These are phyloP conservation scores for Dacryopinax spathularia DNA, from an alignment of 768 basidiomycete genomes.

Conservation along the genomic window DNA sequence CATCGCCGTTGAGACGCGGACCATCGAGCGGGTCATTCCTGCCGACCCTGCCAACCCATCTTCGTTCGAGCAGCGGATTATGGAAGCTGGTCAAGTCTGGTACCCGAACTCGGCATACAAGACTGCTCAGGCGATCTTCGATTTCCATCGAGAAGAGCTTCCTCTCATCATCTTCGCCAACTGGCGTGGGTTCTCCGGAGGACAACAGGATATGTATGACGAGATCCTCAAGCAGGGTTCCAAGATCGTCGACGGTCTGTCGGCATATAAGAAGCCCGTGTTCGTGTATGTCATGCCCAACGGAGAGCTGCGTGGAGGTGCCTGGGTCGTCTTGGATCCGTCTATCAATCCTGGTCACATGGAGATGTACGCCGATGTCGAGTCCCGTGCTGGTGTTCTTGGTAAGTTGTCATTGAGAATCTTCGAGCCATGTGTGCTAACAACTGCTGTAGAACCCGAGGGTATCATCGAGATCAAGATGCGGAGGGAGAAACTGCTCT, in stretches of 20 bases:
- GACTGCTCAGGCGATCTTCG: conserved; percentile 97
- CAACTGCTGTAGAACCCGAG: conserved; percentile 52
- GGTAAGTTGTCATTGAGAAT: conserved; percentile 12
- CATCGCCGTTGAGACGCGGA: conserved; percentile 95
- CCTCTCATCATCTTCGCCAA: conserved; percentile 98
- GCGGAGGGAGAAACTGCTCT: conserved; percentile 82
- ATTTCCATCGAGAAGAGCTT: conserved; percentile 92
- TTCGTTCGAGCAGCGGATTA: conserved; percentile 92
- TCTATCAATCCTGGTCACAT: conserved; percentile 93
- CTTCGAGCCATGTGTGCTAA: not conserved
- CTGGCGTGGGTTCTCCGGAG: conserved; percentile 99
- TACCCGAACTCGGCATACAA: conserved; percentile 99
- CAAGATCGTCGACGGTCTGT: conserved; percentile 96
- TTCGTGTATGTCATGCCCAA: conserved; percentile 98
- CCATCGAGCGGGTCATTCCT: conserved; percentile 89
- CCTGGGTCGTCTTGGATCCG: conserved; percentile 98
- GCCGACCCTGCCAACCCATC: conserved; percentile 95
- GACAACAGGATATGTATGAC: conserved; percentile 98
- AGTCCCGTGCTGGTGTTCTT: conserved; percentile 83
- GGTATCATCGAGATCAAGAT: conserved; percentile 97
- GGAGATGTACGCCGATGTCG: conserved; percentile 98
- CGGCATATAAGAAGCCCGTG: conserved; percentile 91
- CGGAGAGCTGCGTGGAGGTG: conserved; percentile 95
- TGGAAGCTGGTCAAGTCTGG: conserved; percentile 99
- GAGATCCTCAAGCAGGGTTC: conserved; percentile 94